phyloP scores from a whole-genome alignment of 2,329 filamentous ascomycete species.

The Xenoacremonium recifei region DNA sequence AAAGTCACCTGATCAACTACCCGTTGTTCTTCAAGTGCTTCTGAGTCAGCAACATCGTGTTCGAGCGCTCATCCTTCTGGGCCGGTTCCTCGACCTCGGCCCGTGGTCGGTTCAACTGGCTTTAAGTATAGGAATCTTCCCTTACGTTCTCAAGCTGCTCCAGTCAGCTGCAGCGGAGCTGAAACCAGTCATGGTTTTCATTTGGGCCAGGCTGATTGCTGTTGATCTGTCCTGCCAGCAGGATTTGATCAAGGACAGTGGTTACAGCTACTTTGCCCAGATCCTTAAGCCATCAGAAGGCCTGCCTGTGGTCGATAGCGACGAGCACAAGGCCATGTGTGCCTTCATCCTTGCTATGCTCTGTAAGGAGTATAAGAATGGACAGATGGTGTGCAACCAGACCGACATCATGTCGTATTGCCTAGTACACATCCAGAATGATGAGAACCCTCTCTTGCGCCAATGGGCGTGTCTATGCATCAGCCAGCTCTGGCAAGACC shows the following conservation, averaged over 20 bases:
- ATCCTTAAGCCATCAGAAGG: constrained; percentile 83
- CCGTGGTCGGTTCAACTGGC: constrained; percentile 99
- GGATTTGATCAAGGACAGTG: constrained; percentile 93
- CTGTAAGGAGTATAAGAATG: constrained; percentile 90
- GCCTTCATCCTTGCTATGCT: constrained; percentile 97
- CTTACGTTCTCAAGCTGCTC: constrained; percentile 94
- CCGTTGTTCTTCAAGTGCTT: constrained; percentile 92
- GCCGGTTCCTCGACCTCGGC: constrained; percentile 90
- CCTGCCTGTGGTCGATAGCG: constrained; percentile 81
- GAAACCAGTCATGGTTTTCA: constrained; percentile 99
- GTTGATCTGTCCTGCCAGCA: constrained; percentile 93
- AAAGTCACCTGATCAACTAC: constrained; percentile 89
- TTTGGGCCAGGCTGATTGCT: constrained; percentile 93
- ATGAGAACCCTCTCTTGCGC: constrained; percentile 81
- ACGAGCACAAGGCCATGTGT: constrained; percentile 98
- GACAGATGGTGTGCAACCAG: constrained; percentile 87
- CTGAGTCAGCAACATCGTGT: constrained; percentile 94
- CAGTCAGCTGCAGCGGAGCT: constrained; percentile 93
- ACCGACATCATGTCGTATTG: constrained; percentile 90
- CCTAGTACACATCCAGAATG: constrained; percentile 77
- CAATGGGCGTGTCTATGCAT: constrained; percentile 97
- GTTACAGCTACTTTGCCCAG: constrained; percentile 93
- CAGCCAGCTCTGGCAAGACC: constrained; percentile 90
- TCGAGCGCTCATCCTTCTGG: constrained; percentile 84
- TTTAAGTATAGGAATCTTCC: constrained; percentile 96